Evolutionary conservation across 257 asterid genomes (phyloP).

Genomic region (Nyctanthes arbortristis): DNA sequence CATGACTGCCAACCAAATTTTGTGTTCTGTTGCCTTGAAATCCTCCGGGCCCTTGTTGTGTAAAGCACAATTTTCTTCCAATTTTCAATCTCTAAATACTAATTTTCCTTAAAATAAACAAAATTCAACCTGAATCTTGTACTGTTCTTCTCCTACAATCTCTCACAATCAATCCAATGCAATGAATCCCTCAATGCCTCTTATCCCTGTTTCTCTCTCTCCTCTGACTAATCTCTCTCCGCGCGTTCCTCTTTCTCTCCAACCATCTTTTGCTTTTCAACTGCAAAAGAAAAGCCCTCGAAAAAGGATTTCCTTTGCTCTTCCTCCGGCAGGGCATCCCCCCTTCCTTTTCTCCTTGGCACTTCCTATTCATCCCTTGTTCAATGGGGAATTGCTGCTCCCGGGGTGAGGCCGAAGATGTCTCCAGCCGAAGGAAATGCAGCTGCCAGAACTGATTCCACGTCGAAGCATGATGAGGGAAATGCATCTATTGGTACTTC

Average conservation of each 20-base stretch:
- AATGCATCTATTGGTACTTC: background rate
- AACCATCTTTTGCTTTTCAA: slow-evolving; percentile 22
- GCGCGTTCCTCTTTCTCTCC: slow-evolving; percentile 37
- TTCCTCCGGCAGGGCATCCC: slow-evolving; percentile 27
- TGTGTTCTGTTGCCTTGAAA: slow-evolving; percentile 17
- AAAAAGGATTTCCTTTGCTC: slow-evolving; percentile 13
- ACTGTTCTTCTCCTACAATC: slow-evolving; percentile 38
- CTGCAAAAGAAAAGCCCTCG: too few species aligned
- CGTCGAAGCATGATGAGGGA: background rate
- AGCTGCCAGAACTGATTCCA: slow-evolving; percentile 17
- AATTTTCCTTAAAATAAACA: slow-evolving; percentile 3
- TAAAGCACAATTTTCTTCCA: background rate
- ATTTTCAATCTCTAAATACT: background rate
- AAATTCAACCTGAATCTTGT: slow-evolving; percentile 12
- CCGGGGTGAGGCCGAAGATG: slow-evolving; percentile 37
- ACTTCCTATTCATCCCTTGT: slow-evolving; percentile 9
- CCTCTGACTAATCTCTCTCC: slow-evolving; percentile 22
- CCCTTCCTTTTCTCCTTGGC: slow-evolving; percentile 4
- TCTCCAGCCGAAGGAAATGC: slow-evolving; percentile 13
- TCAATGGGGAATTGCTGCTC: slow-evolving; percentile 74
- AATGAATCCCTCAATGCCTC: slow-evolving; percentile 31
- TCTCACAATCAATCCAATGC: slow-evolving; percentile 41
- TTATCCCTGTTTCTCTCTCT: too few species aligned
- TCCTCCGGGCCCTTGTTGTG: slow-evolving; percentile 36
- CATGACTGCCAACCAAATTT: background rate